A percentile compares a stretch with the other conserved stretches of the same genome.
Evolutionary conservation across 768 basidiomycete genomes (phyloP).

Genomic region (Boletus reticuloceps): DNA sequence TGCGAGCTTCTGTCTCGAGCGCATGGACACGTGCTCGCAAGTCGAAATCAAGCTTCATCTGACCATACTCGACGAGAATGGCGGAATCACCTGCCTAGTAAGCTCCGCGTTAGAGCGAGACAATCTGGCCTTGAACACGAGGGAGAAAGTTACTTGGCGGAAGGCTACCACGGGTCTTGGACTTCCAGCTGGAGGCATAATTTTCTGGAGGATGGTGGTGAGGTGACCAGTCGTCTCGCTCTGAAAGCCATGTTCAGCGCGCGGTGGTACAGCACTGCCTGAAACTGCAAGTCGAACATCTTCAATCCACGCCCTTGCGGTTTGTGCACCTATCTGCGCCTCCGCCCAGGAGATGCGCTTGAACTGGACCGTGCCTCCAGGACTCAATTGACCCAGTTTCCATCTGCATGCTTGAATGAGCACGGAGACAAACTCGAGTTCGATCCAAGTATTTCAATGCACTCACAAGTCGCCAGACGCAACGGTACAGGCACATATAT

Average conservation of each 20-base stretch:
- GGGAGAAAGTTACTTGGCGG: constrained; percentile 45
- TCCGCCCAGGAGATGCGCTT: constrained; percentile 45
- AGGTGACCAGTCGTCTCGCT: neutral
- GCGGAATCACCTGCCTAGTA: constrained; percentile 60
- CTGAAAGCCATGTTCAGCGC: neutral
- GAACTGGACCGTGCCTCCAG: constrained; percentile 55
- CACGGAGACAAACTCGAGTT: neutral
- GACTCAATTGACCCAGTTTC: constrained; percentile 64
- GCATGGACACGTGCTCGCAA: constrained; percentile 59
- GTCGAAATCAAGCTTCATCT: constrained; percentile 49
- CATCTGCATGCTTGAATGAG: constrained; percentile 41
- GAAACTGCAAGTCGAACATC: constrained; percentile 13
- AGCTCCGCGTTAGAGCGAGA: neutral
- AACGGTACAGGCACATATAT: constrained; percentile 55
- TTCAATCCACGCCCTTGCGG: constrained; percentile 32
- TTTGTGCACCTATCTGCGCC: constrained; percentile 30
- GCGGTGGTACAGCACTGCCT: neutral
- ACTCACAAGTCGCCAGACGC: constrained; percentile 50
- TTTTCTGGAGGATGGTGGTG: constrained; percentile 13
- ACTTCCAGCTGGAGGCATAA: constrained; percentile 1
- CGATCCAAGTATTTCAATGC: neutral
- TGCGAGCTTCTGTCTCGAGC: constrained; percentile 42
- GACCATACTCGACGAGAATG: constrained; percentile 63
- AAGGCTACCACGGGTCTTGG: constrained; percentile 40
- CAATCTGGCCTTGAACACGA: neutral